A percentile compares a stretch with the other conserved stretches of the same genome.
These are phyloP conservation scores for Rhodomyrtus psidioides DNA, from an alignment of 441 rosid species.

Conservation along the genomic window DNA sequence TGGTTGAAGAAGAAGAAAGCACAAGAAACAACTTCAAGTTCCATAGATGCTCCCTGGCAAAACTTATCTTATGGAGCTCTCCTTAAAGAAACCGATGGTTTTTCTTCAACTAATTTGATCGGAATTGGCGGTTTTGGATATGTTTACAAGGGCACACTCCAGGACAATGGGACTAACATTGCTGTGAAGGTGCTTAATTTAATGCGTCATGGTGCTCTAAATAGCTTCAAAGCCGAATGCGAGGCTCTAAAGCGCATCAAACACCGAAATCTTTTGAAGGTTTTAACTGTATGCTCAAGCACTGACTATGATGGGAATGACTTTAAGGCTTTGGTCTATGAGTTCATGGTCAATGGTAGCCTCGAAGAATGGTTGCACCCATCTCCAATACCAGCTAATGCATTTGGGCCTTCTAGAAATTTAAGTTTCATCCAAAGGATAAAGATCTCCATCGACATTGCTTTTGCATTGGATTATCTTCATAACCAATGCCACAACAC, in stretches of 20 bases:
- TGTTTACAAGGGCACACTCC: background rate
- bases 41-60: rapidly evolving
- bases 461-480: background rate
- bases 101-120: constrained; percentile 23
- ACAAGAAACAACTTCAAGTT: background rate
- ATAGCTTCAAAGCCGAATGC: background rate
- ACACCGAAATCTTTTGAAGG: background rate
- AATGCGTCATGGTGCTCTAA: background rate
- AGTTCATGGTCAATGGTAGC: background rate
- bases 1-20: background rate
- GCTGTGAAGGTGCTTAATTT: background rate
- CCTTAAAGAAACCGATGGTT: constrained; percentile 29
- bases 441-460: background rate
- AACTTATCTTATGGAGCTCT: background rate
- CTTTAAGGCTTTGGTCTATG: background rate
- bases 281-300: background rate
- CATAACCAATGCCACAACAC: background rate
- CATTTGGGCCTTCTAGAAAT: background rate
- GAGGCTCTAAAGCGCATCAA: background rate
- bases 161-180: rapidly evolving
- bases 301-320: background rate
- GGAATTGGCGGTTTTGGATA: constrained; percentile 20
- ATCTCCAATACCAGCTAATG: background rate
- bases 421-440: background rate
- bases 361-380: background rate